A percentile compares a stretch with the other conserved stretches of the same genome.
phyloP scores from a whole-genome alignment of 1,139 yeast species.

The Debaryomycetaceae sp. region DNA sequence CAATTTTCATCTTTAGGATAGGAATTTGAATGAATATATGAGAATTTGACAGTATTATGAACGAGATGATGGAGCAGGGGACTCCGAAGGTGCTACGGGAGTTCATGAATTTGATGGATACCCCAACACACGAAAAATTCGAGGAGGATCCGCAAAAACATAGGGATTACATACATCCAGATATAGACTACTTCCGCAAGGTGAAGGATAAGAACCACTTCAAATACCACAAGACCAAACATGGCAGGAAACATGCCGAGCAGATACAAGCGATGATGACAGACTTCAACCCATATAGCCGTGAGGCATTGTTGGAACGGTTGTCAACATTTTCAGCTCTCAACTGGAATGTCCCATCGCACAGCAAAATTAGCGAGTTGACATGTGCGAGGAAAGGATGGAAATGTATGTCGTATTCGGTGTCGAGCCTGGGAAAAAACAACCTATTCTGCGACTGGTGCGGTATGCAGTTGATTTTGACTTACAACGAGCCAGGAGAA shows the following conservation, averaged over 20 bases:
- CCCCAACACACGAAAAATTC: constrained; percentile 18
- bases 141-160: constrained; percentile 8
- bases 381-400: constrained; percentile 43
- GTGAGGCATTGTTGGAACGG: constrained; percentile 25
- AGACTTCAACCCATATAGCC: constrained; percentile 33
- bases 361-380: constrained; percentile 24
- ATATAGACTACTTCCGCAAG: constrained; percentile 35
- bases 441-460: constrained; percentile 36
- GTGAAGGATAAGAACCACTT: constrained; percentile 37
- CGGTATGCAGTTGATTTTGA: constrained; percentile 24
- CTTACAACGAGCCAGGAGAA: constrained; percentile 17
- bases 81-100: constrained; percentile 26
- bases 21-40: neutral
- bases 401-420: constrained; percentile 32
- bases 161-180: constrained; percentile 26
- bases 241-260: constrained; percentile 10
- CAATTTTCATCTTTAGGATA: too few relatives aligned
- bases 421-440: constrained; percentile 23
- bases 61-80: constrained; percentile 12
- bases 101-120: constrained; percentile 23
- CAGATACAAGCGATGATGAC: constrained; percentile 13
- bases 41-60: neutral
- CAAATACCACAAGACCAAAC: constrained; percentile 31
- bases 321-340: constrained; percentile 28
- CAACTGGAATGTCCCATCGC: constrained; percentile 33